Percentiles rank a stretch among this genome's conserved stretches.
Conservation (phyloP, 106 monocot species). For the Dioscorea zingiberensis region DNA sequence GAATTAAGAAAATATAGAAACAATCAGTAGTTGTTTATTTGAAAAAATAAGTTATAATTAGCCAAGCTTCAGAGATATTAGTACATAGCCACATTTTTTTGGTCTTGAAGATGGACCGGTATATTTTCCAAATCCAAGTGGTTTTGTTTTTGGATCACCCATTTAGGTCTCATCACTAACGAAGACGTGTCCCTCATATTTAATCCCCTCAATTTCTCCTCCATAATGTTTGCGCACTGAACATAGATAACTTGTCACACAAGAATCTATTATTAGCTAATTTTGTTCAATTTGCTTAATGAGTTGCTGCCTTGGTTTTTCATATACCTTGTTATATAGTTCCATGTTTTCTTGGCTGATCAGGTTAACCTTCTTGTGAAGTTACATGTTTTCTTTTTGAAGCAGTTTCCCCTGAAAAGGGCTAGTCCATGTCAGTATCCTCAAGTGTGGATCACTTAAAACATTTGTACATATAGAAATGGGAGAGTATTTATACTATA, state of each 20-base stretch:
- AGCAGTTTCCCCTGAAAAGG: constrained; percentile 35
- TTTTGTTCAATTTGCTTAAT: not conserved
- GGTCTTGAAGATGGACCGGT: constrained; percentile 50
- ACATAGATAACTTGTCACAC: constrained; percentile 36
- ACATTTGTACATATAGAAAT: not conserved
- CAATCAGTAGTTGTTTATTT: not conserved
- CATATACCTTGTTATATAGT: constrained; percentile 33
- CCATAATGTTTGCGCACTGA: no score
- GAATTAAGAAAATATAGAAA: no score
- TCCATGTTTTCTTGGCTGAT: constrained; percentile 41
- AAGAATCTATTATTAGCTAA: not conserved
- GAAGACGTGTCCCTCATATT: no score
- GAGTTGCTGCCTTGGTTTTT: not conserved
- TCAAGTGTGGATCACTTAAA: no score
- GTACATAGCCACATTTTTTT: constrained; percentile 30
- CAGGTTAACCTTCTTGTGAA: constrained; percentile 39
- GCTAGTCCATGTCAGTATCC: not conserved
- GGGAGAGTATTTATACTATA: no score
- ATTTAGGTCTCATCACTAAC: no score
- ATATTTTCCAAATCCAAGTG: constrained; percentile 9
- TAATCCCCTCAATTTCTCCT: no score
- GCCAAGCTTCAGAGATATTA: constrained; percentile 44
- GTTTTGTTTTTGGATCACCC: constrained; percentile 21
- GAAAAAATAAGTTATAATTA: constrained; percentile 18
- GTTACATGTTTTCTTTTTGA: constrained; percentile 53